phyloP scores from a whole-genome alignment of 1,284 basidiomycete species.

The Cutaneotrichosporon daszewskae region DNA sequence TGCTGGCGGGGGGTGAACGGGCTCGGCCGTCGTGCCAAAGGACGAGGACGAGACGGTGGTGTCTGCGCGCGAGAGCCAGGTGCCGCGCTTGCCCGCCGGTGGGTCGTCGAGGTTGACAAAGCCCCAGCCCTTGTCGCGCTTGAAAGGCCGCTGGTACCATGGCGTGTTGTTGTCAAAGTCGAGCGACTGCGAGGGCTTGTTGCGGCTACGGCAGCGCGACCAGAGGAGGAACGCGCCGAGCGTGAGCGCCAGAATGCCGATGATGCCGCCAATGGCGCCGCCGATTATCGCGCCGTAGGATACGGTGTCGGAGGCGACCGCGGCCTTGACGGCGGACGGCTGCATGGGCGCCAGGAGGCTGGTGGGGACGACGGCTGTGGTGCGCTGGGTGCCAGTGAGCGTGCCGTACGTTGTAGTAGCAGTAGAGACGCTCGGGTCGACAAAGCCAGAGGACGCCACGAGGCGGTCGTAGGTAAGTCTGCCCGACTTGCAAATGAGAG shows the following conservation, averaged over 20 bases:
- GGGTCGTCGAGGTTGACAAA: slow-evolving; percentile 7
- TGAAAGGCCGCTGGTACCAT: slow-evolving; percentile 5
- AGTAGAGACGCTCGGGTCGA: not conserved
- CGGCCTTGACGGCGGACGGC: not conserved
- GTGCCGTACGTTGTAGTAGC: not conserved
- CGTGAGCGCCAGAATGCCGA: slow-evolving; percentile 8
- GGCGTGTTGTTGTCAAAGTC: slow-evolving; percentile 5
- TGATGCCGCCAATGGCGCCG: slow-evolving; percentile 7
- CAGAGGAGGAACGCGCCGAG: slow-evolving; percentile 10
- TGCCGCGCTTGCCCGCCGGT: not conserved
- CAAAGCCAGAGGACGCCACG: slow-evolving; percentile 15
- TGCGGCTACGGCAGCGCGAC: slow-evolving; percentile 3
- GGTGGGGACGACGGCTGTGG: not conserved
- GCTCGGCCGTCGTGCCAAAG: slow-evolving; percentile 6
- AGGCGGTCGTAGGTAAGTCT: slow-evolving; percentile 32
- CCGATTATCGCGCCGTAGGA: slow-evolving; percentile 2
- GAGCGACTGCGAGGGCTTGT: not conserved
- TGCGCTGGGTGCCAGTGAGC: not conserved
- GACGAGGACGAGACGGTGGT: slow-evolving; percentile 5
- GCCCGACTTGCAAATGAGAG: slow-evolving; percentile 21
- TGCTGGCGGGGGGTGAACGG: not conserved
- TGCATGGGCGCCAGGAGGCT: not conserved
- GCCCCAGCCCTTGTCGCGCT: slow-evolving; percentile 8
- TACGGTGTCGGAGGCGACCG: not conserved
- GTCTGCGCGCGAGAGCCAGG: slow-evolving; percentile 1